Base-by-base conservation (phyloP, 129 eudicot species). In the Glebionis coronaria region DNA sequence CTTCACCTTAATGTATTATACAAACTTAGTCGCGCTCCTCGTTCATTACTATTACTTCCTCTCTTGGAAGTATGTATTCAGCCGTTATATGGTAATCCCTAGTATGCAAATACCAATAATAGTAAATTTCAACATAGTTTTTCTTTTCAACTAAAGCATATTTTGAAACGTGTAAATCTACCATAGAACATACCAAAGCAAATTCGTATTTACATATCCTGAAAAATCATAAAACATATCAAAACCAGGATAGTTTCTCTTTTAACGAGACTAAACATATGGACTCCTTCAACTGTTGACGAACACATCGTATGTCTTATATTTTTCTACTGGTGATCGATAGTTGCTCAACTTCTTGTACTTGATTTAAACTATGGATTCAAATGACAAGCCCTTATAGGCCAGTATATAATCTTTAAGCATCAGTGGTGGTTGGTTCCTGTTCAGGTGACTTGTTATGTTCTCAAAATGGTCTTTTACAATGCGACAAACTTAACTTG, bases 341-440 rank as follows among this genome's bases (percentile, higher is more conserved):
- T 0, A 91, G 87, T 73, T 91, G 97, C 46, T 91, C 96, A 9
- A 88, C 85, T 21, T 88, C 68, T 65, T 91, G 85, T 59, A 85
- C 88, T 68, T 91, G 96, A 73, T 91, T 91, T 23, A 91, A 82
- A 68, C 90, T 88, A 78, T 91, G 2, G 97, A 96, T 75, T 85
- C 88, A 81, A 91, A 91, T 28, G 88, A 76, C 62, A 91, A 73
- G 60, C 97, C 88, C 97, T 88, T 91, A n/a, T n/a, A n/a, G n/a
- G n/a, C n/a, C n/a, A n/a, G n/a, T n/a, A n/a, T n/a, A n/a, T n/a
- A n/a, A n/a, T n/a, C n/a, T n/a, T n/a, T n/a, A n/a, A n/a, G n/a
- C n/a, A n/a, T n/a, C n/a, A n/a, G n/a, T n/a, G n/a, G n/a, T n/a
- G n/a, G n/a, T n/a, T n/a, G n/a, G n/a, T n/a, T n/a, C n/a, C n/a